phyloP scores from a whole-genome alignment of 768 basidiomycete genomes.

The Neoboletus brunneissimus region DNA sequence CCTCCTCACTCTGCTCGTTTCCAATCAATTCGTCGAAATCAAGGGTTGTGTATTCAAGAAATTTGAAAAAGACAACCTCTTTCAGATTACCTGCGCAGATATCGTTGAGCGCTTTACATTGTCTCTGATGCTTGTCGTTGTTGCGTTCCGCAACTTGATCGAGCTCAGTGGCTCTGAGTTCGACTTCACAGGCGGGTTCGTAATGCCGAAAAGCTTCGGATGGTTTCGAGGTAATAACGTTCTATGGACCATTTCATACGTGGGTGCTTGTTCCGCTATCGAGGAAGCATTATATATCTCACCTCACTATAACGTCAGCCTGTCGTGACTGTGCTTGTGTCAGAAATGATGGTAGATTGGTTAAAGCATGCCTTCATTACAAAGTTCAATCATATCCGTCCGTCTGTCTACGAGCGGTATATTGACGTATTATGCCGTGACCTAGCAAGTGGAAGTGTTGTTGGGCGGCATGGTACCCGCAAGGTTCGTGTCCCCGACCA shows the following conservation, averaged over 20 bases:
- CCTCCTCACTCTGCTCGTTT: slow-evolving; percentile 87
- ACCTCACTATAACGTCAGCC: slow-evolving; percentile 51
- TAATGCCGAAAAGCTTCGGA: slow-evolving; percentile 79
- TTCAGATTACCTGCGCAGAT: slow-evolving; percentile 98
- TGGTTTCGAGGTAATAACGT: slow-evolving; percentile 80
- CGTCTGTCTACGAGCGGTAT: slow-evolving; percentile 92
- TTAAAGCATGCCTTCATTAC: slow-evolving; percentile 99
- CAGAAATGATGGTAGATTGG: slow-evolving; percentile 97
- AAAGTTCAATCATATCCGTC: slow-evolving; percentile 98
- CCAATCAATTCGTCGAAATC: slow-evolving; percentile 99
- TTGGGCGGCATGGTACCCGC: slow-evolving; percentile 62
- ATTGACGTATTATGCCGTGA: slow-evolving; percentile 95
- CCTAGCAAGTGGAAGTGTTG: slow-evolving; percentile 73
- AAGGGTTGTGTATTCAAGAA: slow-evolving; percentile 99
- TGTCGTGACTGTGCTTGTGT: slow-evolving; percentile 83
- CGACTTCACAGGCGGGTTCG: slow-evolving; percentile 65
- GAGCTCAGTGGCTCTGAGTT: slow-evolving; percentile 91
- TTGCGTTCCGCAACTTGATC: slow-evolving; percentile 92
- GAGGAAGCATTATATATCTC: neutral
- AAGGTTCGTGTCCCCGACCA: slow-evolving; percentile 47
- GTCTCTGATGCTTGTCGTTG: slow-evolving; percentile 83
- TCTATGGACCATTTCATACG: slow-evolving; percentile 87
- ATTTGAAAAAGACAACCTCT: slow-evolving; percentile 97
- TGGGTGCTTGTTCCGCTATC: slow-evolving; percentile 37
- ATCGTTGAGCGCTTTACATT: slow-evolving; percentile 97